Conservation (phyloP, 139 green algal species). For the Yamagishiella unicocca region DNA sequence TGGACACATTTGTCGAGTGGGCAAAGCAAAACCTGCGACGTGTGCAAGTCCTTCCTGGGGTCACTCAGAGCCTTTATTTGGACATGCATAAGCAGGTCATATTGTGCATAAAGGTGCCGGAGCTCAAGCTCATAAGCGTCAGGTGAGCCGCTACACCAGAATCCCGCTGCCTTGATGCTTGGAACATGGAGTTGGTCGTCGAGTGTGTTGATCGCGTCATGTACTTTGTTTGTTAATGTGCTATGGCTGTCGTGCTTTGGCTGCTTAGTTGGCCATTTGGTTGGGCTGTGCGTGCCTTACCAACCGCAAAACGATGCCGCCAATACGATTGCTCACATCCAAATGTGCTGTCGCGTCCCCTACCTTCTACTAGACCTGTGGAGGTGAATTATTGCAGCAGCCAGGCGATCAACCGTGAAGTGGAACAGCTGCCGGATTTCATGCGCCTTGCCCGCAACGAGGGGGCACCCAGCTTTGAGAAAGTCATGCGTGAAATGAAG, state of each 20-base stretch:
- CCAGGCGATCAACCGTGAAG: neutral
- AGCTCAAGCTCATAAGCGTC: constrained; percentile 60
- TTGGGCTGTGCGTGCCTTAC: no score
- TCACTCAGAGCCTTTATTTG: constrained; percentile 66
- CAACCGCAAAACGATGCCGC: no score
- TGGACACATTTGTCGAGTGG: constrained; percentile 39
- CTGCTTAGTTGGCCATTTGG: no score
- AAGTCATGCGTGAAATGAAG: neutral
- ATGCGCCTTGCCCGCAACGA: constrained; percentile 13
- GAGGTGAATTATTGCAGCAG: constrained; percentile 16
- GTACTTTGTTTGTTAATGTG: no score
- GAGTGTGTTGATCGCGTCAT: no score
- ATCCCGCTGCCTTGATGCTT: no score
- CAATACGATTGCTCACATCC: no score
- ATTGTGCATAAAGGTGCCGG: constrained; percentile 68
- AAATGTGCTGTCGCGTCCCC: no score
- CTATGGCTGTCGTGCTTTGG: no score
- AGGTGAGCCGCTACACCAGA: neutral
- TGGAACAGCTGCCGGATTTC: constrained; percentile 7
- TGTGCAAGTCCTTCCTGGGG: constrained; percentile 27
- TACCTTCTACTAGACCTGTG: neutral
- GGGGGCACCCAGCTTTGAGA: neutral
- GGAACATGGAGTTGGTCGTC: no score
- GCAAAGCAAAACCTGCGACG: constrained; percentile 32
- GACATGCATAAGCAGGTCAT: constrained; percentile 73